Evolutionary conservation across 2,329 filamentous ascomycete species (phyloP).

Genomic region (Coleophoma crateriformis): DNA sequence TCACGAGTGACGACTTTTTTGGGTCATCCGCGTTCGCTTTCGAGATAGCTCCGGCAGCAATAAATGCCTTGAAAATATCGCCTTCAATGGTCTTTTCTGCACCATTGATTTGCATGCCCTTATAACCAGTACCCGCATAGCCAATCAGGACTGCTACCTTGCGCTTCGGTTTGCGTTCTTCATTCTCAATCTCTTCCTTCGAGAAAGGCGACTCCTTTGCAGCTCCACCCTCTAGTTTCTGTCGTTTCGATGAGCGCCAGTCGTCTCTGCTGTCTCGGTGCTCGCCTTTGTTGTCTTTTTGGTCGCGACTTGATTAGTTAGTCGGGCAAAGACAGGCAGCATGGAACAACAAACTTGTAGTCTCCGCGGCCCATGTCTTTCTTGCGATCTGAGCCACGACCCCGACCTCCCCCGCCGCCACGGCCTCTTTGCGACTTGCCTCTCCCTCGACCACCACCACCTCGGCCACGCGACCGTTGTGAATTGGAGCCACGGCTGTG

Average conservation of each 20-base stretch:
- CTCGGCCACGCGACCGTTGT: conserved; percentile 4
- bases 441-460: conserved; percentile 15
- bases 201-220: conserved; percentile 42
- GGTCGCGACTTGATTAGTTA: conserved; percentile 46
- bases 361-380: conserved; percentile 63
- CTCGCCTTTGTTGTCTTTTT: conserved; percentile 35
- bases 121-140: conserved; percentile 94
- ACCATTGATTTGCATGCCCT: conserved; percentile 87
- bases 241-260: conserved; percentile 48
- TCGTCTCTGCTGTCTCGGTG: conserved; percentile 40
- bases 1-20: conserved; percentile 89
- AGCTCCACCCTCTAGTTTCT: conserved; percentile 36
- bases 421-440: conserved; percentile 10
- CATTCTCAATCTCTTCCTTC: conserved; percentile 80
- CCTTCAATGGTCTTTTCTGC: conserved; percentile 91
- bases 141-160: conserved; percentile 96
- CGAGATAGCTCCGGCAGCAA: conserved; percentile 86
- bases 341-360: conserved; percentile 47
- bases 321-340: conserved; percentile 23
- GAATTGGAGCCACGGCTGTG: conserved; percentile 8
- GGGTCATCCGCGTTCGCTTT: conserved; percentile 96
- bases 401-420: conserved; percentile 41
- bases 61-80: conserved; percentile 87
- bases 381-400: conserved; percentile 44
- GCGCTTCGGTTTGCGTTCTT: conserved; percentile 84